phyloP scores from a whole-genome alignment of 257 asterid species.

The Rhazya stricta region DNA sequence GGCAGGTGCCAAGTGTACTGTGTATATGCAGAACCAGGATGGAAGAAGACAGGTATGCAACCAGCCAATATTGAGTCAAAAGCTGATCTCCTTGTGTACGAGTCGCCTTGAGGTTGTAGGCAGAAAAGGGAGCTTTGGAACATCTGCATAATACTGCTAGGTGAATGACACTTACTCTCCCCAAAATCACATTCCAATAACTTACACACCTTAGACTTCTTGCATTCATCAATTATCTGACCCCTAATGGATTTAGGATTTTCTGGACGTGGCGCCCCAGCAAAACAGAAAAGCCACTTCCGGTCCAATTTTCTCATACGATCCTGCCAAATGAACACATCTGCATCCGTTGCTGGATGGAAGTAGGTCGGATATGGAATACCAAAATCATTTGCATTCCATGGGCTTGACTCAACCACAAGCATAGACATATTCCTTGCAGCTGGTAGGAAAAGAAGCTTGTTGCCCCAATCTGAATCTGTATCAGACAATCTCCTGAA shows the following conservation, averaged over 20 bases:
- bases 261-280: conserved; percentile 85
- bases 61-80: conserved; percentile 87
- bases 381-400: conserved; percentile 73
- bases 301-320: conserved; percentile 59
- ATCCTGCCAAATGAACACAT: conserved; percentile 66
- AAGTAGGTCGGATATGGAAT: conserved; percentile 89
- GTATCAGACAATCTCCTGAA: conserved; percentile 57
- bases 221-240: conserved; percentile 66
- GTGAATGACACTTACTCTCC: conserved; percentile 83
- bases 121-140: conserved; percentile 77
- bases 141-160: conserved; percentile 80
- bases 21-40: conserved; percentile 81
- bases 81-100: conserved; percentile 84
- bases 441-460: conserved; percentile 68
- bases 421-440: conserved; percentile 81
- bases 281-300: conserved; percentile 73
- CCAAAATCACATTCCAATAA: conserved; percentile 67
- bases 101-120: conserved; percentile 86
- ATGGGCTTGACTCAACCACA: conserved; percentile 85
- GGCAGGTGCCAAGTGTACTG: conserved; percentile 94
- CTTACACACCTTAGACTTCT: conserved; percentile 46
- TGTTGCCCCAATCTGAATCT: conserved; percentile 79
- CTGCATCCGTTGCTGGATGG: conserved; percentile 68
- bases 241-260: conserved; percentile 63
- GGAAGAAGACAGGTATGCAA: conserved; percentile 87